Evolutionary conservation across 371 early-diverging fungal genomes (phyloP).

Genomic region (Entomophthora muscae): DNA sequence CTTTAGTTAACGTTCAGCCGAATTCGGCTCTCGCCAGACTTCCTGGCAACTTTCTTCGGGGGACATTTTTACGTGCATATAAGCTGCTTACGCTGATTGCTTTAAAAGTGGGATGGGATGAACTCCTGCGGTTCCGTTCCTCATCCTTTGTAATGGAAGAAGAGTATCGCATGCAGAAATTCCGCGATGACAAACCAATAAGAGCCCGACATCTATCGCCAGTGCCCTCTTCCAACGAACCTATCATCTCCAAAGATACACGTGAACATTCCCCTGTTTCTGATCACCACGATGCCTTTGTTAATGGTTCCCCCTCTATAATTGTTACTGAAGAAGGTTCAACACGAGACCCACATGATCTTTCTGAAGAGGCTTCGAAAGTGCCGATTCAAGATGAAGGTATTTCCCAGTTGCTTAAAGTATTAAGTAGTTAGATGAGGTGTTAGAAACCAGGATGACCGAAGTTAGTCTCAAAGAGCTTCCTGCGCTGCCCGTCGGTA

Average conservation of each 20-base stretch:
- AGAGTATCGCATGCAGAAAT: conserved; percentile 69
- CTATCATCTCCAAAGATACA: no score
- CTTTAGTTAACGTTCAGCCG: not conserved
- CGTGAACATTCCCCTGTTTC: no score
- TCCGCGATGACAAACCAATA: conserved; percentile 37
- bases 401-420: no score
- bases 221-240: no score
- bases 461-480: not conserved
- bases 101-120: conserved; percentile 85
- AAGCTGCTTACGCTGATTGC: conserved; percentile 56
- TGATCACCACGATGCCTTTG: no score
- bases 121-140: conserved; percentile 65
- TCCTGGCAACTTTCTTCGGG: conserved; percentile 72
- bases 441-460: not conserved
- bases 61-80: conserved; percentile 83
- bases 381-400: no score
- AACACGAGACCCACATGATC: not conserved
- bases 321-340: not conserved
- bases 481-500: conserved; percentile 1
- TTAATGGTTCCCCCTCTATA: not conserved
- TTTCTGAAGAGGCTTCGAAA: not conserved
- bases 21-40: conserved; percentile 41
- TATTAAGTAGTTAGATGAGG: conserved; percentile 1
- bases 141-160: conserved; percentile 95
- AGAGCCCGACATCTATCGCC: no score